Evolutionary conservation across 177 flowering plant species (phyloP).

Genomic region (Vitis hybrid): DNA sequence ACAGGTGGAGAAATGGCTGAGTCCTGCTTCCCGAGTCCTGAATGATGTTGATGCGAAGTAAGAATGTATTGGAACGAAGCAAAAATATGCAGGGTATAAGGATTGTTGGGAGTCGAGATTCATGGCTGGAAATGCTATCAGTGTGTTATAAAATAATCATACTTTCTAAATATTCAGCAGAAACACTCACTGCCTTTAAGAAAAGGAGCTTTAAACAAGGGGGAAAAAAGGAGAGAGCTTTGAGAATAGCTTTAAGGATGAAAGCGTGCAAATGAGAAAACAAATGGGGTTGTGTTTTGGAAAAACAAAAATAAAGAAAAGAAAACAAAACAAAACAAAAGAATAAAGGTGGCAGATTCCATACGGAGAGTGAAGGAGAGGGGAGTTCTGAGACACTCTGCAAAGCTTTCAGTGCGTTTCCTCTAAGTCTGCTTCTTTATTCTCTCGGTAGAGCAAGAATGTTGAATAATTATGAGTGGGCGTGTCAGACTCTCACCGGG

Average conservation of each 20-base stretch:
- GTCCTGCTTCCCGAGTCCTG: neutral
- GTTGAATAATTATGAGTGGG: neutral
- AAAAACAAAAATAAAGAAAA: no score
- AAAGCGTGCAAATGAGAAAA: constrained; percentile 5
- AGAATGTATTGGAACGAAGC: constrained; percentile 18
- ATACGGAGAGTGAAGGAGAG: constrained; percentile 7
- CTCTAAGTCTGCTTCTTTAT: no score
- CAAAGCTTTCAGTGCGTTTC: constrained; percentile 24
- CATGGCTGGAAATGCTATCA: no score
- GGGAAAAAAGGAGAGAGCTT: neutral
- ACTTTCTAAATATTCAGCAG: constrained; percentile 6
- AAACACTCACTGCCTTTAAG: constrained; percentile 16
- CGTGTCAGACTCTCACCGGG: neutral
- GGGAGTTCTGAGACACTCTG: neutral
- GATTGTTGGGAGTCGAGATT: constrained; percentile 21
- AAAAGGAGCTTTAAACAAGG: constrained; percentile 19
- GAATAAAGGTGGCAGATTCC: constrained; percentile 18
- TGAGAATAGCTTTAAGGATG: constrained; percentile 7
- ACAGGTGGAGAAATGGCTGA: neutral
- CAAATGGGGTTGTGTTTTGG: neutral
- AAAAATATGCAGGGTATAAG: constrained; percentile 2
- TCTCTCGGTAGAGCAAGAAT: neutral
- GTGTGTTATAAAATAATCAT: neutral
- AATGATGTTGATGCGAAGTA: neutral
- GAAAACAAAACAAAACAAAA: constrained; percentile 1